Evolutionary conservation across 1,139 yeast species (phyloP), one percentile per base, ranked within the genome.

Genomic region (Candida sojae): DNA sequence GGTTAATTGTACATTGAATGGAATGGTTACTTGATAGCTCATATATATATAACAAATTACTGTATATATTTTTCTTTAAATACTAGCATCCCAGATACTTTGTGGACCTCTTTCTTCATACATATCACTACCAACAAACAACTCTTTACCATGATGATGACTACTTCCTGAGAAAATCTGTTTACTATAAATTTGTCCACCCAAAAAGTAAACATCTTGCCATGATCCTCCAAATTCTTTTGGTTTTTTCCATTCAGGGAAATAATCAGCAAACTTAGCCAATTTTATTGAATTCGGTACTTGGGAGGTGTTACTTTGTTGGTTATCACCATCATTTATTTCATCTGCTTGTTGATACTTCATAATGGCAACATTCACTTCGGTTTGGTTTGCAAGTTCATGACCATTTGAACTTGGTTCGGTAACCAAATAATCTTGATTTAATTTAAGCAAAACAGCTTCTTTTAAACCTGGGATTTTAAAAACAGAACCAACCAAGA

Each of bases 241-340:
- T 40, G 82, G 80, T 57, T 84, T 84, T 67, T 92, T 92, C 98
- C 98, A 93, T 58, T 90, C 97, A 0, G 96, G 90, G 68, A 93
- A 93, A 66, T 93, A 92, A 45, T 92, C 98, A 0, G 97, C 96
- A 62, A 83, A 79, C 58, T 86, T 86, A 31, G 86, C 83, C 46
- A 83, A 64, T 56, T 80, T 83, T 48, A 92, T 80, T 10, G 84
- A 75, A 21, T 84, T 82, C 13, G 98, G 98, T 1, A 86, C 92
- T 67, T 92, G 97, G 17, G 63, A 63, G 42, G 70, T 67, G 10
- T 52, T 57, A 23, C 56, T 52, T 32, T 34, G 45, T 12, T 40
- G 46, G 6, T 66, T 56, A 26, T 69, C 71, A 9, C 66, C 62
- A 25, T 66, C 66, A 23, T 58, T 64, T 5, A 62, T 52, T 26